Evolutionary conservation across 768 basidiomycete genomes (phyloP).

Genomic region (Trametes cingulata): DNA sequence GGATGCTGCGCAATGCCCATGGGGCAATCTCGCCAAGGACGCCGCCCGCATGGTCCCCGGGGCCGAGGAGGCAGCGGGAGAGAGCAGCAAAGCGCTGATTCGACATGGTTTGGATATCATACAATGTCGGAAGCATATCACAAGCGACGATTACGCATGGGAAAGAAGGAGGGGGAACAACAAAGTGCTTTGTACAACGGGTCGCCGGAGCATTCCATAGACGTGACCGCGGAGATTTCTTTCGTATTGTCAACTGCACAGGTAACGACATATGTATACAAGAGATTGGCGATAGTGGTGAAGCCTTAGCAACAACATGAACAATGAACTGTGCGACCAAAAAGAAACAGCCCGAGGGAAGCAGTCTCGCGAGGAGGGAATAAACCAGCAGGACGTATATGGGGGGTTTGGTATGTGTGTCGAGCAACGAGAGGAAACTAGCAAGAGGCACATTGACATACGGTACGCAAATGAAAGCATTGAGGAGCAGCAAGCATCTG

Average conservation of each 20-base stretch:
- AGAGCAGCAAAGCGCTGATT: neutral
- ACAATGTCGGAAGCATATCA: slow-evolving; percentile 7
- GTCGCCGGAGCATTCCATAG: neutral
- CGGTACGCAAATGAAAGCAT: slow-evolving; percentile 9
- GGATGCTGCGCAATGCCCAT: neutral
- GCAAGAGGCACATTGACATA: slow-evolving; percentile 3
- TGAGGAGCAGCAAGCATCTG: neutral
- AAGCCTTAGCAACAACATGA: slow-evolving; percentile 14
- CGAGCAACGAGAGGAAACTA: neutral
- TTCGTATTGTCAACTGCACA: slow-evolving; percentile 4
- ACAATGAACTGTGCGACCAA: slow-evolving; percentile 14
- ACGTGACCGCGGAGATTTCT: neutral
- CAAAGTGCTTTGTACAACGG: slow-evolving; percentile 8
- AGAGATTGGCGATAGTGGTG: slow-evolving; percentile 8
- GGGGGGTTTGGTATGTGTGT: slow-evolving; percentile 14
- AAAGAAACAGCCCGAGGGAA: slow-evolving; percentile 13
- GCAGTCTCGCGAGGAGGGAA: slow-evolving; percentile 13
- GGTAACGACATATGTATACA: slow-evolving; percentile 23
- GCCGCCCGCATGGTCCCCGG: neutral
- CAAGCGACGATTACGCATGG: slow-evolving; percentile 4
- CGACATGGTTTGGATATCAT: slow-evolving; percentile 4
- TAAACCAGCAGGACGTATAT: slow-evolving; percentile 16
- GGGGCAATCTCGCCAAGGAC: neutral
- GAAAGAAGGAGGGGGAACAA: neutral
- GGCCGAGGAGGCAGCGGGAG: neutral